Evolutionary conservation across 2,329 filamentous ascomycete genomes (phyloP).

Genomic region (Sarocladium kiliense): DNA sequence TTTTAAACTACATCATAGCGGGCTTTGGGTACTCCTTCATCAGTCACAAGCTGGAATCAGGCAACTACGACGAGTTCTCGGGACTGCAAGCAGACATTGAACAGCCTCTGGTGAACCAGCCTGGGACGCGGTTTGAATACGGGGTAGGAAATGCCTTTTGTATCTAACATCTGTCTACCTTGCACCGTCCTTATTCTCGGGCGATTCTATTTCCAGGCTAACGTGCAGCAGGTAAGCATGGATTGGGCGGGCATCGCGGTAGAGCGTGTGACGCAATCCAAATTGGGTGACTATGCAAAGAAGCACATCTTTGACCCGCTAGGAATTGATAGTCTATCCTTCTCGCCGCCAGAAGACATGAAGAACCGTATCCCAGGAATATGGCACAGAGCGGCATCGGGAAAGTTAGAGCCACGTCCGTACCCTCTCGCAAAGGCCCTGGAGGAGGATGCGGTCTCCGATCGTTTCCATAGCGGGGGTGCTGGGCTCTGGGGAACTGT

Average conservation of each 20-base stretch:
- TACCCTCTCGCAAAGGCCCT: constrained; percentile 34
- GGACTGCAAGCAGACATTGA: neutral
- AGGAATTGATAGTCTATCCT: constrained; percentile 38
- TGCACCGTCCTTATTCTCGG: no score
- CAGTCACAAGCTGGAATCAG: constrained; percentile 32
- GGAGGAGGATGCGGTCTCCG: constrained; percentile 30
- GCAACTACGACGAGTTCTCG: constrained; percentile 19
- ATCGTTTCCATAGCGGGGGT: constrained; percentile 50
- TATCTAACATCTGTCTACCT: no score
- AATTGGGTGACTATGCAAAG: constrained; percentile 37
- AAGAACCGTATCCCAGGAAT: constrained; percentile 20
- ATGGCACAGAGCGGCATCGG: neutral
- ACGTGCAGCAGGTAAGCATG: constrained; percentile 37
- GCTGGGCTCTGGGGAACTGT: constrained; percentile 51
- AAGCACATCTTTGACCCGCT: constrained; percentile 38
- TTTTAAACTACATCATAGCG: no score
- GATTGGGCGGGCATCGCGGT: constrained; percentile 43
- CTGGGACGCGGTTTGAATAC: neutral
- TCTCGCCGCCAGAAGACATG: constrained; percentile 48
- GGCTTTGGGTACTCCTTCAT: constrained; percentile 50
- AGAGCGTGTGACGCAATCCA: constrained; percentile 31
- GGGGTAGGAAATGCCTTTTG: neutral
- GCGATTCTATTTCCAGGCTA: no score
- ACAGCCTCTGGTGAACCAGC: neutral
- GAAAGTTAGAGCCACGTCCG: neutral